Percentiles rank a stretch among this genome's conserved stretches.
Conservation (phyloP, 192 early-diverging fungal genomes). For the Thamnidium elegans region DNA sequence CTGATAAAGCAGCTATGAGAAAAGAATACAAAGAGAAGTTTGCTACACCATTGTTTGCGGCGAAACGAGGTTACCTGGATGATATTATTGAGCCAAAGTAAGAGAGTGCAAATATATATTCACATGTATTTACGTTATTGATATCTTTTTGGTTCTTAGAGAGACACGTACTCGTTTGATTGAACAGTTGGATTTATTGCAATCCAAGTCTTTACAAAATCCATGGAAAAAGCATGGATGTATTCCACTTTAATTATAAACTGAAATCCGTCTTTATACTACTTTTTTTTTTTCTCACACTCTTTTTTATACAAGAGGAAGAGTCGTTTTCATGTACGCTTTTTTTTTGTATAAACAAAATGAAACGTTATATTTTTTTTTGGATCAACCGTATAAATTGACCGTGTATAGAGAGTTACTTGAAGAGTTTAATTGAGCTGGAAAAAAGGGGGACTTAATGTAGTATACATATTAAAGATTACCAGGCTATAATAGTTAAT, state of each 20-base stretch:
- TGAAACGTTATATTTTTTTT: too few relatives aligned
- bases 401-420: too few relatives aligned
- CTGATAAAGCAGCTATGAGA: conserved; percentile 64
- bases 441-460: too few relatives aligned
- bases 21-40: conserved; percentile 88
- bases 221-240: conserved; percentile 95
- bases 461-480: too few relatives aligned
- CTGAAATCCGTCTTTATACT: too few relatives aligned
- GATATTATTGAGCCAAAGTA: conserved; percentile 61
- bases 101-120: background rate
- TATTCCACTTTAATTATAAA: conserved; percentile 71
- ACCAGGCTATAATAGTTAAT: too few relatives aligned
- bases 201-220: conserved; percentile 69
- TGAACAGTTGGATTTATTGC: conserved; percentile 81
- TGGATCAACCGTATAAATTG: too few relatives aligned
- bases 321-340: too few relatives aligned
- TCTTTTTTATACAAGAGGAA: too few relatives aligned
- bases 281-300: too few relatives aligned
- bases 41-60: conserved; percentile 92
- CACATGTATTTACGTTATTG: background rate
- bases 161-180: conserved; percentile 79
- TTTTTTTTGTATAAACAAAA: too few relatives aligned
- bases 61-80: conserved; percentile 84
- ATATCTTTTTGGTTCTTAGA: conserved; percentile 33
- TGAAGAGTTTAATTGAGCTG: too few relatives aligned